A percentile compares a stretch with the other conserved stretches of the same genome.
phyloP scores from a whole-genome alignment of 345 rosid species.

The Cardiospermum halicacabum region DNA sequence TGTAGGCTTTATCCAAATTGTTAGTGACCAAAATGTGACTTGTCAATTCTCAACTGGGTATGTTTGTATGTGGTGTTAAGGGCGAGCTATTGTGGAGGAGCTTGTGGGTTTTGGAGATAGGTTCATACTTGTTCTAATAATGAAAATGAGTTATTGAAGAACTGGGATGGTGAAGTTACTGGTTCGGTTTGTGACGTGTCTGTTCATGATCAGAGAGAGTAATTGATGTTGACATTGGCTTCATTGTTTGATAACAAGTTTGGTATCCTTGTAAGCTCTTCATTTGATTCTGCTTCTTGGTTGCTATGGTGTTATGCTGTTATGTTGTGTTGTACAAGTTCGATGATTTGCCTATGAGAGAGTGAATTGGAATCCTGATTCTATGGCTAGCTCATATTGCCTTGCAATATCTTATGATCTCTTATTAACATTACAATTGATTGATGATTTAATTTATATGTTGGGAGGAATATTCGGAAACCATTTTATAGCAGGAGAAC shows the following conservation, averaged over 20 bases:
- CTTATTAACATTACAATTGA: background rate
- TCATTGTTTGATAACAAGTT: slow-evolving; percentile 45
- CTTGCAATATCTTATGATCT: background rate
- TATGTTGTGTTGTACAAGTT: slow-evolving; percentile 15
- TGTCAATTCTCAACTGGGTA: slow-evolving; percentile 8
- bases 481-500: slow-evolving; percentile 57
- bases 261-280: slow-evolving; percentile 63
- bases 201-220: slow-evolving; percentile 35
- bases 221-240: slow-evolving; percentile 37
- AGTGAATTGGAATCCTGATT: too few relatives aligned
- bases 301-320: background rate
- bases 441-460: slow-evolving; percentile 62
- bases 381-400: too few relatives aligned
- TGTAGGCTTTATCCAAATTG: too few relatives aligned
- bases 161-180: slow-evolving; percentile 47
- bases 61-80: slow-evolving; percentile 19
- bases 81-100: slow-evolving; percentile 77
- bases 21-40: too few relatives aligned
- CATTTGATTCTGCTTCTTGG: too few relatives aligned
- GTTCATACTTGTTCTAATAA: slow-evolving; percentile 70
- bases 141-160: slow-evolving; percentile 45
- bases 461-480: slow-evolving; percentile 68
- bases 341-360: slow-evolving; percentile 29
- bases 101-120: slow-evolving; percentile 58
- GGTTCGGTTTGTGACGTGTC: slow-evolving; percentile 72